Evolutionary conservation across 352 stramenopile genomes (phyloP).

Genomic region (Halophytophthora polymorphica): DNA sequence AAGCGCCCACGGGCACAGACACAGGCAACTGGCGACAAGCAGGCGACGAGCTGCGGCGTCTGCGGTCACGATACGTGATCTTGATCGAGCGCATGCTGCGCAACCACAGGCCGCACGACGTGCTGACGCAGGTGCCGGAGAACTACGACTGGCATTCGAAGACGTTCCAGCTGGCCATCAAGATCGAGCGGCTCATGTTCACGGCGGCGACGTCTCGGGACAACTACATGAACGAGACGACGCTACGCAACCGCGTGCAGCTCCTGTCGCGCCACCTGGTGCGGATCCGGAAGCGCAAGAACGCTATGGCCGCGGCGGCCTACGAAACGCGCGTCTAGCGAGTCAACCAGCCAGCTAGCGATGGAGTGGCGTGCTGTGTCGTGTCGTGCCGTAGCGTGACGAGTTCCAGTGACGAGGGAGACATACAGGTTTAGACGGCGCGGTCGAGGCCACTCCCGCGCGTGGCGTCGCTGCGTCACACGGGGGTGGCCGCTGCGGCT

Average conservation of each 20-base stretch:
- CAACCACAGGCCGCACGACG: slow-evolving; percentile 49
- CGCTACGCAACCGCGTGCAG: slow-evolving; percentile 48
- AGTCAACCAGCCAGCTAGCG: too few relatives aligned
- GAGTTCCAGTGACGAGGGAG: too few relatives aligned
- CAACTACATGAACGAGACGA: slow-evolving; percentile 56
- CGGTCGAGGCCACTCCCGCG: not conserved
- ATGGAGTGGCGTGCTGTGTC: not conserved
- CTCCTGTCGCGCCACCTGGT: slow-evolving; percentile 53
- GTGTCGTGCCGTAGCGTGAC: too few relatives aligned
- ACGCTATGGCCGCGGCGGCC: slow-evolving; percentile 27
- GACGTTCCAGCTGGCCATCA: slow-evolving; percentile 53
- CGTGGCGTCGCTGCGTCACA: not conserved
- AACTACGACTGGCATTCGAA: slow-evolving; percentile 64
- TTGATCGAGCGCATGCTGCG: slow-evolving; percentile 58
- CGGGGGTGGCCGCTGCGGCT: too few relatives aligned
- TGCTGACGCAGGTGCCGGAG: slow-evolving; percentile 56
- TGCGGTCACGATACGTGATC: slow-evolving; percentile 42
- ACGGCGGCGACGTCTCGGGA: slow-evolving; percentile 44
- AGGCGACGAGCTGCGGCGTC: slow-evolving; percentile 30
- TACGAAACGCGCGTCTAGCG: slow-evolving; percentile 19
- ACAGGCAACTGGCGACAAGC: slow-evolving; percentile 22
- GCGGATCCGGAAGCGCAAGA: slow-evolving; percentile 58
- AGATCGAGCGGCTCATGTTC: slow-evolving; percentile 69
- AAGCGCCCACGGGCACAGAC: too few relatives aligned
- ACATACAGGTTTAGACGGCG: slow-evolving; percentile 15